phyloP scores from a whole-genome alignment of 202 grass and related monocot genomes.

The Cymbopogon flexuosus region DNA sequence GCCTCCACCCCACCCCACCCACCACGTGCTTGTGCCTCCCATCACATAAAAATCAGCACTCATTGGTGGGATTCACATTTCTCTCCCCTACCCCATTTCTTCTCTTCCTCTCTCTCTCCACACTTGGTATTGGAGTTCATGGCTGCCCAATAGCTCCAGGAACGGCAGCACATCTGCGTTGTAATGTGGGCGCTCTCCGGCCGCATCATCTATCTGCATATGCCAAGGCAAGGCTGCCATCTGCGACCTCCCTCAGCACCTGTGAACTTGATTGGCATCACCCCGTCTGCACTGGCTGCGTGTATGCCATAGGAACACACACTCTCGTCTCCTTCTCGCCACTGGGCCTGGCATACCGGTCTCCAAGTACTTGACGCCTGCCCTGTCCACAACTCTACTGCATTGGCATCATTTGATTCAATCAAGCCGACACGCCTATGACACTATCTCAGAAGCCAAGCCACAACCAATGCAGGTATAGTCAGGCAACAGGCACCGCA shows the following conservation, averaged over 20 bases:
- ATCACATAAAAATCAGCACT: not conserved
- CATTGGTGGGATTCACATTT: not conserved
- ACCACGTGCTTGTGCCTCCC: not conserved
- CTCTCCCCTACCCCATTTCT: not conserved
- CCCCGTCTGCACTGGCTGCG: not conserved
- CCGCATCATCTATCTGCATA: not conserved
- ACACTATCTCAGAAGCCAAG: not conserved
- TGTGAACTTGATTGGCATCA: not conserved
- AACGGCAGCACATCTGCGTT: not conserved
- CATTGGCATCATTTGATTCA: not conserved
- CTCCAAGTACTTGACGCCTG: not conserved
- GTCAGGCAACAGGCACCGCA: not conserved
- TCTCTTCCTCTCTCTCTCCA: not conserved
- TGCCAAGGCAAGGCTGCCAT: not conserved
- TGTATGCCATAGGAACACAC: too few relatives aligned
- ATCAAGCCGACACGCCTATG: not conserved
- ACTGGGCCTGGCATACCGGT: not conserved
- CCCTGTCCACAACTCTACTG: not conserved
- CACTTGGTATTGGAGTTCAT: not conserved
- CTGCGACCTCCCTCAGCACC: not conserved
- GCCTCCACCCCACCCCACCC: not conserved
- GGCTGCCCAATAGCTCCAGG: not conserved
- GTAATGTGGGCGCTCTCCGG: not conserved
- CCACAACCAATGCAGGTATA: not conserved
- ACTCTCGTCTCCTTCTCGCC: too few relatives aligned